phyloP scores from a whole-genome alignment of 805 yeast genomes.

The Diddensiella caesifluorescens region DNA sequence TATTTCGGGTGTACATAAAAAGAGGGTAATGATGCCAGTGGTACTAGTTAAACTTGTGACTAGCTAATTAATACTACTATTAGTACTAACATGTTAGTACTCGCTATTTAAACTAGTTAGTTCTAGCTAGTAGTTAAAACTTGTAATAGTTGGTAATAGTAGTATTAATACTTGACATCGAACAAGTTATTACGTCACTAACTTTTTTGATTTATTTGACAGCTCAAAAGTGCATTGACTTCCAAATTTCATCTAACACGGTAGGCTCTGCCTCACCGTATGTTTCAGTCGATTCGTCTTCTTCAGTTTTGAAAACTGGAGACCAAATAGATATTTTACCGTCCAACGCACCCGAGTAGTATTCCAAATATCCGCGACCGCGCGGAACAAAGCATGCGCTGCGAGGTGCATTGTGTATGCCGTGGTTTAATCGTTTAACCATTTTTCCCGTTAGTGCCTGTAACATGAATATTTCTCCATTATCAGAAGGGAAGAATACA shows the following conservation, averaged over 20 bases:
- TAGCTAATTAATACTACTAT: too few species aligned
- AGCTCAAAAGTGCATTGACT: not conserved
- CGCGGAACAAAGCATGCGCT: constrained; percentile 50
- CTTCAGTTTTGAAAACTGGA: constrained; percentile 23
- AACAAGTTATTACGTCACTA: too few species aligned
- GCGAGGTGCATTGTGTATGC: constrained; percentile 38
- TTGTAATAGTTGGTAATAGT: too few species aligned
- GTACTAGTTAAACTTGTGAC: too few species aligned
- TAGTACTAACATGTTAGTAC: too few species aligned
- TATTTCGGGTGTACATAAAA: too few species aligned
- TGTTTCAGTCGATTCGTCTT: constrained; percentile 7
- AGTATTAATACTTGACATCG: too few species aligned
- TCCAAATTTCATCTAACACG: constrained; percentile 16
- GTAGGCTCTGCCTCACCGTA: constrained; percentile 12
- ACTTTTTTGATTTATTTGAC: too few species aligned
- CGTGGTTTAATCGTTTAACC: constrained; percentile 49
- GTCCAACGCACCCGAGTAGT: constrained; percentile 58
- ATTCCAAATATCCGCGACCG: constrained; percentile 41
- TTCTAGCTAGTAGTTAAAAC: too few species aligned
- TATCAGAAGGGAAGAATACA: constrained; percentile 68
- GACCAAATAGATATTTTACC: constrained; percentile 63
- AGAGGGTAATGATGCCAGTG: too few species aligned
- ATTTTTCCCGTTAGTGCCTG: constrained; percentile 58
- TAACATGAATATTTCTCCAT: constrained; percentile 60
- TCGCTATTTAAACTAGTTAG: too few species aligned